Percentiles rank a stretch among this genome's conserved stretches.
Conservation (phyloP, 305 asterid genomes). For the Salvia sclarea region DNA sequence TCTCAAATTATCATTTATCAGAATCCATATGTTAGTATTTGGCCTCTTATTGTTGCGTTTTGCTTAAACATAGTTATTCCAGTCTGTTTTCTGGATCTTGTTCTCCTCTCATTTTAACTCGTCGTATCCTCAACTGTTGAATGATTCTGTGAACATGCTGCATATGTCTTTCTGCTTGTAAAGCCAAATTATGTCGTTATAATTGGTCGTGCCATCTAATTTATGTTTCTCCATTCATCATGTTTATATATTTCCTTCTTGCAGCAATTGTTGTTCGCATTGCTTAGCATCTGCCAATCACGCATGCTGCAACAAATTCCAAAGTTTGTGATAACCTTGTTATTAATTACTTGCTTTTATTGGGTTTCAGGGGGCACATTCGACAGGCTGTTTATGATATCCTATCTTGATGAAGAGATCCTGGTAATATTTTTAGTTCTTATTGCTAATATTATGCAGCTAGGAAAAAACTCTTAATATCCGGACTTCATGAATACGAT, state of each 20-base stretch:
- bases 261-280: neutral
- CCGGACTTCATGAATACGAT: neutral
- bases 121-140: neutral
- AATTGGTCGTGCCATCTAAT: neutral
- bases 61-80: neutral
- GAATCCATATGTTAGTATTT: neutral
- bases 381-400: constrained; percentile 30
- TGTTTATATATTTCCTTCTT: neutral
- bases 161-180: neutral
- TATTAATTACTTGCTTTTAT: neutral
- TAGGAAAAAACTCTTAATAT: neutral
- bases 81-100: neutral
- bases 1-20: neutral
- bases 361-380: constrained; percentile 32
- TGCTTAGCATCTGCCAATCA: neutral
- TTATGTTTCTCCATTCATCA: neutral
- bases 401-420: constrained; percentile 37
- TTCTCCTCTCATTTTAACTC: neutral
- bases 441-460: neutral
- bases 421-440: constrained; percentile 19
- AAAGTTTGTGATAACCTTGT: neutral
- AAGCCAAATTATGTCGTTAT: neutral
- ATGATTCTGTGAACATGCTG: neutral
- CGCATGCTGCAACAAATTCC: neutral
- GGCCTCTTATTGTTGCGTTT: neutral